Base-by-base conservation (phyloP, 1,139 yeast genomes). In the Geotrichum reessii region DNA sequence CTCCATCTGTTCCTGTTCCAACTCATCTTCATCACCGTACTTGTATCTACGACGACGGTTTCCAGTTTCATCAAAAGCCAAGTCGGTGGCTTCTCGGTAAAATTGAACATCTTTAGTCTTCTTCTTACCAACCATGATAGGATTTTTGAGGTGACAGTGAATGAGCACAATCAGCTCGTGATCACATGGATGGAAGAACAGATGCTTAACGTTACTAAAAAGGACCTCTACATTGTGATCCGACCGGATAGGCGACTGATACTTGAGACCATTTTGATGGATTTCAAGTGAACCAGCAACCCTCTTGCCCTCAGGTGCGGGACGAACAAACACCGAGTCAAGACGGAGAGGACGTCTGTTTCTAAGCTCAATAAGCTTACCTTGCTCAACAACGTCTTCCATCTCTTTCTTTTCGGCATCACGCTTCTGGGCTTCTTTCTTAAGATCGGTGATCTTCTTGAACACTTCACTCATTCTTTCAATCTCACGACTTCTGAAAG, bases 1-100 rank as follows among this genome's bases (percentile, higher is more conserved):
- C 76, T 93, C 99, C 74, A 93, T 98, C 75, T 93, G 98, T 76
- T 95, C 99, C 73, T 93, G 98, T 74, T 95, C 99, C 65, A 95
- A 79, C 75, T 93, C 99, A 73, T 93, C 99, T 74, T 93, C 99
- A 71, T 93, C 99, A 58, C 99, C 99, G 69, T 93, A 93, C 70
- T 97, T 78, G 78, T 91, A 89, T 67, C 85, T 82, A 65, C 87
- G 86, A 78, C 91, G 89, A 63, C 95, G 83, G 62, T 95, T 95
- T 62, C 98, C 97, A 44, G 99, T 93, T 74, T 93, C 99, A 74
- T 93, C 99, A 68, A 90, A 91, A 2, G 96, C 87, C 81, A 92
- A 87, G 71, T 93, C 99, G 55, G 96, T 85, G 14, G 98, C 98
- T 73, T 93, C 99, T 65, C 98, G 81, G 76, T 92, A 93, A 71